phyloP scores from a whole-genome alignment of 805 yeast genomes.

The Aciculoconidium aculeatum region DNA sequence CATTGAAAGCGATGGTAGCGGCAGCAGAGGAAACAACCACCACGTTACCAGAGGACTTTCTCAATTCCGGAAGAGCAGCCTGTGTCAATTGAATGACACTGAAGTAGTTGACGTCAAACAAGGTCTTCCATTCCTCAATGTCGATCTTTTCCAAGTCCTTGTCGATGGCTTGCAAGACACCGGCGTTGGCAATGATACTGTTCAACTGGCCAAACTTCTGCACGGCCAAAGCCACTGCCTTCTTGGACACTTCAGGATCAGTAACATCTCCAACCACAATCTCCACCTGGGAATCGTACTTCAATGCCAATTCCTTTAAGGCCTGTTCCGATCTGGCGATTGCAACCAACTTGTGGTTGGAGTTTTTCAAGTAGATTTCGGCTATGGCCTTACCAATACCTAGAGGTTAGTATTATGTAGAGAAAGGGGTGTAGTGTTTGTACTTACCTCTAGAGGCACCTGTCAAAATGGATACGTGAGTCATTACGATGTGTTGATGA shows the following conservation, averaged over 20 bases:
- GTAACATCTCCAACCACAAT: conserved; percentile 59
- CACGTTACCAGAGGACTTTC: conserved; percentile 51
- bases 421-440: no score
- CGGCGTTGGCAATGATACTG: conserved; percentile 73
- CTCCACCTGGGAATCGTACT: conserved; percentile 45
- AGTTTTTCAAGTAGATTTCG: conserved; percentile 36
- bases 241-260: conserved; percentile 26
- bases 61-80: conserved; percentile 52
- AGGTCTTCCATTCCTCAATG: conserved; percentile 50
- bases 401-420: no score
- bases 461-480: conserved; percentile 48
- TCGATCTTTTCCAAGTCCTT: conserved; percentile 44
- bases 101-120: conserved; percentile 75
- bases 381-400: conserved; percentile 82
- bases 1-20: conserved; percentile 50
- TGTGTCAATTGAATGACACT: conserved; percentile 59
- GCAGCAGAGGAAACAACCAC: conserved; percentile 93
- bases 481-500: no score
- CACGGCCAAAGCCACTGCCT: conserved; percentile 42
- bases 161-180: conserved; percentile 73
- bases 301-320: conserved; percentile 35
- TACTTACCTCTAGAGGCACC: conserved; percentile 72
- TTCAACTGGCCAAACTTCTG: conserved; percentile 52
- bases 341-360: conserved; percentile 48
- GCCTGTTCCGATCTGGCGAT: conserved; percentile 61